Evolutionary conservation across 192 early-diverging fungal species (phyloP).

Genomic region (Umbelopsis isabellina): DNA sequence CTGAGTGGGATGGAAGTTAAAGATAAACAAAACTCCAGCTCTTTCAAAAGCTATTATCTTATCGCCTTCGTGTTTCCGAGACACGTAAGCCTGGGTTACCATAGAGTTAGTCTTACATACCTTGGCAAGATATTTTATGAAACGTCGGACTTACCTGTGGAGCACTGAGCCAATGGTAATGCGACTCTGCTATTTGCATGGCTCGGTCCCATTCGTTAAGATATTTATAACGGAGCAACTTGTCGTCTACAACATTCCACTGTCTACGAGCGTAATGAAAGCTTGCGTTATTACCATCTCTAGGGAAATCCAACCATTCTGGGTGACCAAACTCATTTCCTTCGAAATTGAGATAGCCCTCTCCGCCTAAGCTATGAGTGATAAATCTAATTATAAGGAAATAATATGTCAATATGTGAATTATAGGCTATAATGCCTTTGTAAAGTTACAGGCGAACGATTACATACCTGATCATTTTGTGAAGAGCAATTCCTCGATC

Average conservation of each 20-base stretch:
- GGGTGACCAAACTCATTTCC: slow-evolving; percentile 99
- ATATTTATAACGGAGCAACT: slow-evolving; percentile 89
- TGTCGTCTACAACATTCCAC: slow-evolving; percentile 91
- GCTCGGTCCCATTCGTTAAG: slow-evolving; percentile 87
- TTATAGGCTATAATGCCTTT: no score
- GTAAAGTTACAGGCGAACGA: no score
- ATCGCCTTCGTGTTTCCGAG: slow-evolving; percentile 89
- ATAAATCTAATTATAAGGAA: slow-evolving; percentile 59
- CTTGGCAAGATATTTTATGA: slow-evolving; percentile 5
- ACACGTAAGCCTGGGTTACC: slow-evolving; percentile 69
- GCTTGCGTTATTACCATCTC: slow-evolving; percentile 85
- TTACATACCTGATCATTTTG: slow-evolving; percentile 89
- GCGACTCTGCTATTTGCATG: slow-evolving; percentile 80
- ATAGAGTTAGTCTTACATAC: background rate
- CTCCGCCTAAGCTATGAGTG: slow-evolving; percentile 89
- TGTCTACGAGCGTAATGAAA: slow-evolving; percentile 96
- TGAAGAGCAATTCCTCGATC: slow-evolving; percentile 94
- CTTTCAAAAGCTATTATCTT: slow-evolving; percentile 95
- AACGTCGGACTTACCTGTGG: slow-evolving; percentile 54
- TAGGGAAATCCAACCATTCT: slow-evolving; percentile 99
- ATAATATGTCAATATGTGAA: background rate
- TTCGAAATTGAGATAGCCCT: slow-evolving; percentile 96
- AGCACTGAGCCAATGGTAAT: slow-evolving; percentile 70
- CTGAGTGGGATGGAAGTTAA: slow-evolving; percentile 91
- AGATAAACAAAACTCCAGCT: slow-evolving; percentile 85